phyloP scores from a whole-genome alignment of 2,329 filamentous ascomycete genomes.

The Beauveria pseudobassiana region DNA sequence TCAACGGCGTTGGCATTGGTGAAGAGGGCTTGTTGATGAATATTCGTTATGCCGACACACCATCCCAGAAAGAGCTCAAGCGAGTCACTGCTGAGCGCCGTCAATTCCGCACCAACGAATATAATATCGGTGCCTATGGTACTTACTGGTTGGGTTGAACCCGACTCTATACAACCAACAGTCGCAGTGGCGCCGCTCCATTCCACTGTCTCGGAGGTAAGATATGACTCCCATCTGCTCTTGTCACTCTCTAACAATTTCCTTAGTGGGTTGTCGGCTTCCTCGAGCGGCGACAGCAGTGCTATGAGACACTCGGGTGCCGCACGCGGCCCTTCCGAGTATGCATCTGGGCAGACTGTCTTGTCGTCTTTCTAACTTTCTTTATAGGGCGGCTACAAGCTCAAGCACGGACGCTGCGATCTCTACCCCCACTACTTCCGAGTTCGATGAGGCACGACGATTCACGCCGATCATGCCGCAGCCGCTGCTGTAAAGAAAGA shows the following conservation, averaged over 20 bases:
- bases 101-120: constrained; percentile 93
- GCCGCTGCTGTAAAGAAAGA: constrained; percentile 26
- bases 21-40: constrained; percentile 79
- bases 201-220: constrained; percentile 25
- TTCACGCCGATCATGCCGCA: constrained; percentile 42
- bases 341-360: constrained; percentile 22
- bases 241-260: neutral
- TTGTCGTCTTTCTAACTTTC: constrained; percentile 26
- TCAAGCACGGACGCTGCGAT: constrained; percentile 33
- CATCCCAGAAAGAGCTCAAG: constrained; percentile 94
- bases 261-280: constrained; percentile 20
- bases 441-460: constrained; percentile 47
- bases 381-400: constrained; percentile 30
- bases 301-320: constrained; percentile 23
- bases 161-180: constrained; percentile 30
- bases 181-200: constrained; percentile 29
- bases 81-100: constrained; percentile 91
- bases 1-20: constrained; percentile 70
- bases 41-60: constrained; percentile 94
- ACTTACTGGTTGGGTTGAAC: constrained; percentile 52
- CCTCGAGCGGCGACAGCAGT: constrained; percentile 22
- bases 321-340: constrained; percentile 29
- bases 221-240: constrained; percentile 1
- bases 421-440: constrained; percentile 35
- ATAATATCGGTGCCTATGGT: constrained; percentile 68